Conservation (phyloP, 176 grass and related monocot species). For the Aegilops speltoides region DNA sequence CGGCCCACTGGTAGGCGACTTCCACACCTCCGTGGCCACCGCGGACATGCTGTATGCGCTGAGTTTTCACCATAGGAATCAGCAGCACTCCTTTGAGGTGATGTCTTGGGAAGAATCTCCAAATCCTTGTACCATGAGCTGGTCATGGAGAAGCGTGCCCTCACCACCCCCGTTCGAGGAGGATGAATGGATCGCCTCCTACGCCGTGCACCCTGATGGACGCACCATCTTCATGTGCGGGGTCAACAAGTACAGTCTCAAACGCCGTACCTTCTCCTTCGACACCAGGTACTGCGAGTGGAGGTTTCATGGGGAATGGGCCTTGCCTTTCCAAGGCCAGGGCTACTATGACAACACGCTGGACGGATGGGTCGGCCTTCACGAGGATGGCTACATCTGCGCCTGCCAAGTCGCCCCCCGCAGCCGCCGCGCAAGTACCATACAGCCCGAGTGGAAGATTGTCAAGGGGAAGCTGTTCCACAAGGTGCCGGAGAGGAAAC, state of each 20-base stretch:
- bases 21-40: not conserved
- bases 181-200: not conserved
- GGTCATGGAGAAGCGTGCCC: not conserved
- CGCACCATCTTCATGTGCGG: conserved; percentile 13
- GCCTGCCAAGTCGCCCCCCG: not conserved
- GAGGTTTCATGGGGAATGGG: not conserved
- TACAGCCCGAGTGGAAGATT: not conserved
- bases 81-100: not conserved
- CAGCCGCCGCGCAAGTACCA: not conserved
- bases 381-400: not conserved
- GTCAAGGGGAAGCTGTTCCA: not conserved
- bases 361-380: conserved; percentile 11
- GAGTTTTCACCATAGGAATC: not conserved
- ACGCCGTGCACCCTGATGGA: not conserved
- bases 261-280: not conserved
- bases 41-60: not conserved
- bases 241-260: not conserved
- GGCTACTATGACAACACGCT: conserved; percentile 13
- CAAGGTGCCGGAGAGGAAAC: not conserved
- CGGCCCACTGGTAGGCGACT: not conserved
- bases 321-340: not conserved
- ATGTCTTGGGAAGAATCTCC: not conserved
- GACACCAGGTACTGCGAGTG: not conserved
- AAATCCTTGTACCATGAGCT: not conserved
- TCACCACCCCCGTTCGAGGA: not conserved